phyloP scores from a whole-genome alignment of 2,329 filamentous ascomycete species.

The Diaporthe sp. region DNA sequence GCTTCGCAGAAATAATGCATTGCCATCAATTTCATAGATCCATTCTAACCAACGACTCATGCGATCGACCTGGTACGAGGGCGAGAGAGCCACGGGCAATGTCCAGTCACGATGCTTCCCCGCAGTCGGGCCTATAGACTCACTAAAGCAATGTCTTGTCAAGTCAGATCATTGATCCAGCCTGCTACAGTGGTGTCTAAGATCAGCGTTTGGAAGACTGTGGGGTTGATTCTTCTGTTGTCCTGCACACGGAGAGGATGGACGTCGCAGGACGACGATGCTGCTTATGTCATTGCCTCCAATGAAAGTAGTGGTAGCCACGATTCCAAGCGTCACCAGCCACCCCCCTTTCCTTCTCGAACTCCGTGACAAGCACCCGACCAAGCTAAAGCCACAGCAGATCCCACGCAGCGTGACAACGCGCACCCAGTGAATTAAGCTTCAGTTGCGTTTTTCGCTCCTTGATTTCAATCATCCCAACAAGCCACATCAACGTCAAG shows the following conservation, averaged over 20 bases:
- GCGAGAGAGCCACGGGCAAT: no score
- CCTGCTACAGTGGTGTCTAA: no score
- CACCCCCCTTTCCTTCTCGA: neutral
- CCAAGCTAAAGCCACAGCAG: neutral
- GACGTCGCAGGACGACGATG: neutral
- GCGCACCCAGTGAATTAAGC: neutral
- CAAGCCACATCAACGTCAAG: conserved; percentile 12
- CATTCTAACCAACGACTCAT: no score
- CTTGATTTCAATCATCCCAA: neutral
- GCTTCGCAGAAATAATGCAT: no score
- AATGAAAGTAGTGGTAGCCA: conserved; percentile 46
- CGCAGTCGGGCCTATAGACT: no score
- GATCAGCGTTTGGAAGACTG: no score
- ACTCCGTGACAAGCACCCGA: neutral
- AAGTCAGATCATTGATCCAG: no score
- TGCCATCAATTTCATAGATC: no score
- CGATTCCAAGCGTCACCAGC: neutral
- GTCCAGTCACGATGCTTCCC: no score
- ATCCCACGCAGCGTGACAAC: neutral
- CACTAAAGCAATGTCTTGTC: no score
- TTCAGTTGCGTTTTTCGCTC: neutral
- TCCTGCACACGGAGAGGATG: conserved; percentile 46
- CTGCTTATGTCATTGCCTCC: neutral
- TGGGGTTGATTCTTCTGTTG: no score
- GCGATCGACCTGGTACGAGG: no score